Evolutionary conservation across 306 rosid genomes (phyloP), one percentile per base, ranked within the genome.

Genomic region (Corylus heterophylla): DNA sequence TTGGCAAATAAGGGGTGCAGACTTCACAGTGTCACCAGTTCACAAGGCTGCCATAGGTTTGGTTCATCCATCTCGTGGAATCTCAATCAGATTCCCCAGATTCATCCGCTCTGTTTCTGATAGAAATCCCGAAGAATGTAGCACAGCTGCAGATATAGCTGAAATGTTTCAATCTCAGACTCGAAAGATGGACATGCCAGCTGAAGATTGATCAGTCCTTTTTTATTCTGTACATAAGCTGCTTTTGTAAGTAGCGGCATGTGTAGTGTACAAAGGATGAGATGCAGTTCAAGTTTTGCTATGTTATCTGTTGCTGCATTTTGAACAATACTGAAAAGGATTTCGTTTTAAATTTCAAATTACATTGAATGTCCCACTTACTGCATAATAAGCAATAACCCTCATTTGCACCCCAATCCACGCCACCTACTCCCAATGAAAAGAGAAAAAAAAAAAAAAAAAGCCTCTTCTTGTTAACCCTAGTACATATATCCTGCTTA

Each of bases 1-100:
- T 74, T 94, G 94, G 98, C 93, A 90, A 84, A 89, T 92, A 81
- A 87, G 88, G 87, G 96, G 98, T 58, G 97, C 98, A 54, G 97
- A 92, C 79, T 90, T 92, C 56, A 92, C 98, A 22, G 81, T 92
- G 54, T 92, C 98, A 4, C 98, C 98, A 42, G 96, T 94, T 78
- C 98, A 94, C 72, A 87, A 88, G 82, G 98, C 97, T 56, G 98
- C 94, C 68, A 69, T 92, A 16, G 96, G 98, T 71, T 73, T 94
- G 62, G 91, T 85, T 82, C 97, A 92, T 86, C 90, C 91, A 12
- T 85, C 96, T 64, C 92, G 98, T 3, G 98, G 98, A 80, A 92
- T 94, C 82, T 94, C 98, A 8, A 85, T 94, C 78, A 83, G 98
- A 83, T 94, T 94, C 77, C 98, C 97, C 4, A 88, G 97, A 81